Percentiles rank a stretch among this genome's conserved stretches.
phyloP scores from a whole-genome alignment of 352 stramenopile species.

The Phytophthora crassamura region DNA sequence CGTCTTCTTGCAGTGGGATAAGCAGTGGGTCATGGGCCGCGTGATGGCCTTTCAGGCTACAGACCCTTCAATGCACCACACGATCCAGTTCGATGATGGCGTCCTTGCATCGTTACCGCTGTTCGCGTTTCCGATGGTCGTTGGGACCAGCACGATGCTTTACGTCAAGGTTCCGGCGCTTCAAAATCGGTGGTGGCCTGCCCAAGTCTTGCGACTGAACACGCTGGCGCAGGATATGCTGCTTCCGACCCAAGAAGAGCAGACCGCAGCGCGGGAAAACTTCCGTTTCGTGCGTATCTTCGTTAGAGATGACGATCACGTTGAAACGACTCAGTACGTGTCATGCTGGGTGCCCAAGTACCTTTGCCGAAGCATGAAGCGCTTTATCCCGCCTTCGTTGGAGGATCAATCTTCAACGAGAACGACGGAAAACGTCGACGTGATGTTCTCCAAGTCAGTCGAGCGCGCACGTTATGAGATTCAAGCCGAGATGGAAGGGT shows the following conservation, averaged over 20 bases:
- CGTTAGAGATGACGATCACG: slow-evolving; percentile 20
- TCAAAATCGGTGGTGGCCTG: slow-evolving; percentile 79
- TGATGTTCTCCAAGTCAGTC: slow-evolving; percentile 32
- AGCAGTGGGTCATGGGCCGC: slow-evolving; percentile 79
- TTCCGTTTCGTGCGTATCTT: slow-evolving; percentile 78
- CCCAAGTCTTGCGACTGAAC: slow-evolving; percentile 75
- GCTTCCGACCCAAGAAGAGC: slow-evolving; percentile 44
- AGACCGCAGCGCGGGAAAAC: slow-evolving; percentile 33
- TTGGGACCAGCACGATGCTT: slow-evolving; percentile 69
- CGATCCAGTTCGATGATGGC: slow-evolving; percentile 78
- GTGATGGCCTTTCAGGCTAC: slow-evolving; percentile 66
- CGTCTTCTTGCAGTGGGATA: slow-evolving; percentile 77
- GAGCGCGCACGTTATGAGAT: slow-evolving; percentile 33
- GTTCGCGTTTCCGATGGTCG: slow-evolving; percentile 72
- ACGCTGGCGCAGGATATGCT: slow-evolving; percentile 60
- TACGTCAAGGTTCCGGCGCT: slow-evolving; percentile 72
- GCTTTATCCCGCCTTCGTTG: slow-evolving; percentile 21
- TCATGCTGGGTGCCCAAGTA: slow-evolving; percentile 84
- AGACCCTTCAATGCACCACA: slow-evolving; percentile 58
- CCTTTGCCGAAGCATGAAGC: slow-evolving; percentile 64
- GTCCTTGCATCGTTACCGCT: slow-evolving; percentile 64
- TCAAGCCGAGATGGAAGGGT: slow-evolving; percentile 29
- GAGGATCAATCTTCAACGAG: slow-evolving; percentile 1
- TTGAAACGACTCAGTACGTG: slow-evolving; percentile 52
- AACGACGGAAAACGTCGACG: slow-evolving; percentile 10